phyloP scores from a whole-genome alignment of 1,139 yeast species.

The Pichia sp. region DNA sequence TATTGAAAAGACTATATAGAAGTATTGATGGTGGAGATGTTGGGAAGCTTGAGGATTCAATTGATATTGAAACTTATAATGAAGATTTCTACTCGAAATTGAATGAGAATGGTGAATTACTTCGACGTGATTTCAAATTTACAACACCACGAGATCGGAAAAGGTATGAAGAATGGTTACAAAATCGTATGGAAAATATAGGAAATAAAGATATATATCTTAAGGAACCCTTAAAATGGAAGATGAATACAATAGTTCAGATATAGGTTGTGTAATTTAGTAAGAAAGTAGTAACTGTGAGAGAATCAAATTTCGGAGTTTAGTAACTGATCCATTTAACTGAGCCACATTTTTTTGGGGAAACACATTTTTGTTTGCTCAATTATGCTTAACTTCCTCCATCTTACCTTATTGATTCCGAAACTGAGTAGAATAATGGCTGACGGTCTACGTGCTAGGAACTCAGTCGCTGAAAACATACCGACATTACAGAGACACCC shows the following conservation, averaged over 20 bases:
- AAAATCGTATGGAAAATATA: neutral
- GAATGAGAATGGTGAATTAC: slow-evolving; percentile 33
- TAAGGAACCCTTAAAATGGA: slow-evolving; percentile 43
- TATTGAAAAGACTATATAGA: slow-evolving; percentile 24
- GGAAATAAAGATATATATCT: slow-evolving; percentile 20
- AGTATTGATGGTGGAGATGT: slow-evolving; percentile 18
- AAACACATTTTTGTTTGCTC: no score
- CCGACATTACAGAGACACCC: slow-evolving; percentile 19
- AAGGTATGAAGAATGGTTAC: slow-evolving; percentile 31
- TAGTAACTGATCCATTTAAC: neutral
- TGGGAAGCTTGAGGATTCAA: neutral
- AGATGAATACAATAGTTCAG: slow-evolving; percentile 34
- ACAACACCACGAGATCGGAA: slow-evolving; percentile 41
- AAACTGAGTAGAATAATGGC: no score
- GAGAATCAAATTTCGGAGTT: no score
- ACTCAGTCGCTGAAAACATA: neutral
- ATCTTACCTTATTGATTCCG: no score
- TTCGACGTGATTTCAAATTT: slow-evolving; percentile 39
- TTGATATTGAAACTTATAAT: slow-evolving; percentile 17
- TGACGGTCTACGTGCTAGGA: slow-evolving; percentile 1
- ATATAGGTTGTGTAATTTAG: no score
- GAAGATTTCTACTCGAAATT: slow-evolving; percentile 21
- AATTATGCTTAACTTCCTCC: no score
- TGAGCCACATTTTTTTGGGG: neutral
- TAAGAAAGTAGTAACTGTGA: no score